Evolutionary conservation across 345 rosid species (phyloP).

Genomic region (Boechera stricta): DNA sequence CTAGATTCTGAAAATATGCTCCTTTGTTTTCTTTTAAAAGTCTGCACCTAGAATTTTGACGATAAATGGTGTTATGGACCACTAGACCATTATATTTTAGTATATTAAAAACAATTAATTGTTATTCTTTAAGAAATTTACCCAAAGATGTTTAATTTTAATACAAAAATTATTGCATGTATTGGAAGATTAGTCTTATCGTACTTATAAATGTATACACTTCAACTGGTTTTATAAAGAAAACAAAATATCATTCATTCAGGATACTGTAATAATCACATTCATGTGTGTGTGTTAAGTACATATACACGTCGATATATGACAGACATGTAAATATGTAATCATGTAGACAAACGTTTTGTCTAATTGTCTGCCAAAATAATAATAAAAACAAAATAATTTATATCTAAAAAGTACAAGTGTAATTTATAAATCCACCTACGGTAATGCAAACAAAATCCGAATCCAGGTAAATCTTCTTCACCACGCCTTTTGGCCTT

Average conservation of each 20-base stretch:
- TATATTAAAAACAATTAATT: background rate
- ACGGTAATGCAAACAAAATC: slow-evolving; percentile 29
- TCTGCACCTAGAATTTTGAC: background rate
- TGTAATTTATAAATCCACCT: background rate
- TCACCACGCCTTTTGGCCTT: slow-evolving; percentile 34
- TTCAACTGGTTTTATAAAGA: background rate
- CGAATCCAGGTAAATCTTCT: slow-evolving; percentile 44
- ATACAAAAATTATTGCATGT: background rate
- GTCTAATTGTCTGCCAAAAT: slow-evolving; percentile 20
- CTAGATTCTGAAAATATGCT: slow-evolving; percentile 9
- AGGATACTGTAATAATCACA: background rate
- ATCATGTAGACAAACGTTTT: slow-evolving; percentile 26
- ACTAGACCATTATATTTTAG: background rate
- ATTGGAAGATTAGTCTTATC: background rate
- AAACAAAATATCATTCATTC: background rate
- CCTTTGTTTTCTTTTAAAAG: background rate
- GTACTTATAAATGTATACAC: background rate
- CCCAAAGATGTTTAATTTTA: background rate
- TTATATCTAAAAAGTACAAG: background rate
- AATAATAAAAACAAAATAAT: background rate
- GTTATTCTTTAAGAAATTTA: background rate
- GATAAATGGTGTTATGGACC: slow-evolving; percentile 1
- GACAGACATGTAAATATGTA: slow-evolving; percentile 14
- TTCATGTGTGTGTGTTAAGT: background rate
- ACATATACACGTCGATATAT: background rate